Evolutionary conservation across 805 yeast species (phyloP).

Genomic region (Clavispora phyllophila): DNA sequence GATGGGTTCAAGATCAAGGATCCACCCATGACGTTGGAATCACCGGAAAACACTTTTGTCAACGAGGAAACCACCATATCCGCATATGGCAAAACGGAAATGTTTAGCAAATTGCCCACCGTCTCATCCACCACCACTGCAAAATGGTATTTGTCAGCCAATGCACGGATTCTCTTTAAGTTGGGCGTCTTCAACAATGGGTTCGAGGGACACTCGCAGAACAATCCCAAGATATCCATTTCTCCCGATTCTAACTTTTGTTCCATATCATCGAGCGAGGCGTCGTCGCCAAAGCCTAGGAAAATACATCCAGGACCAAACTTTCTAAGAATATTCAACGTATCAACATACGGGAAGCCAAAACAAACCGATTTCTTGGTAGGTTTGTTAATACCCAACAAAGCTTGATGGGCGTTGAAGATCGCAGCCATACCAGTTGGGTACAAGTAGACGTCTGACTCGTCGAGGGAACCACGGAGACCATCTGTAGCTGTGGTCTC

Average conservation of each 20-base stretch:
- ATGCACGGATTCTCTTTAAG: constrained; percentile 53
- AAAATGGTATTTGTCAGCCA: constrained; percentile 69
- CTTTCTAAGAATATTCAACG: constrained; percentile 75
- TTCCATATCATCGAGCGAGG: constrained; percentile 63
- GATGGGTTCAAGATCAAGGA: constrained; percentile 72
- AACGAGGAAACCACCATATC: constrained; percentile 84
- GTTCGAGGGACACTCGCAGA: constrained; percentile 93
- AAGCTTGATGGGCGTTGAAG: constrained; percentile 68
- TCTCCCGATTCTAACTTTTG: constrained; percentile 51
- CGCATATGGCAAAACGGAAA: constrained; percentile 74
- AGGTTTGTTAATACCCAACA: constrained; percentile 22
- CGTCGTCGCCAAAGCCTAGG: constrained; percentile 78
- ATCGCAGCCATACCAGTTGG: constrained; percentile 94
- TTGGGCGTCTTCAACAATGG: constrained; percentile 89
- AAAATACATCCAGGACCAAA: constrained; percentile 91
- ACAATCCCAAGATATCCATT: constrained; percentile 60
- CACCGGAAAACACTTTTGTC: constrained; percentile 91
- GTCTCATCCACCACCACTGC: constrained; percentile 90
- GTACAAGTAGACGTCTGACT: constrained; percentile 72
- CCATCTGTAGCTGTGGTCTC: constrained; percentile 10
- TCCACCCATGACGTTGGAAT: constrained; percentile 94
- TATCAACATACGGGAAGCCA: constrained; percentile 95
- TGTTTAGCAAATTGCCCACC: constrained; percentile 83
- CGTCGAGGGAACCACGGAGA: constrained; percentile 18
- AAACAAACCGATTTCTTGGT: constrained; percentile 75